Evolutionary conservation across 352 stramenopile species (phyloP).

Genomic region (Halophytophthora polymorphica): DNA sequence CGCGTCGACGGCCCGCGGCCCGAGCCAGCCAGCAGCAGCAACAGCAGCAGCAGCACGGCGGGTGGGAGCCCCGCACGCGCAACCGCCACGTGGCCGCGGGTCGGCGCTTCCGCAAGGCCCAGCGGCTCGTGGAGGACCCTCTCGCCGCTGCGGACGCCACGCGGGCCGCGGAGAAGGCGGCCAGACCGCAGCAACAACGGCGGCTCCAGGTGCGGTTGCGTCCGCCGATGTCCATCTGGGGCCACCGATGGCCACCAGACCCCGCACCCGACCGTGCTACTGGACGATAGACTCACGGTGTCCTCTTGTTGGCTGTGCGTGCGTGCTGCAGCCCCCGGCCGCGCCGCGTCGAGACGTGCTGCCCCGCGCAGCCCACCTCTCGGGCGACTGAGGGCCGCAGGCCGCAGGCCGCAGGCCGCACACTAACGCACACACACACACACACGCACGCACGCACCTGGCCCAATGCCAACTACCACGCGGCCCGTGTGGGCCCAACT

Average conservation of each 20-base stretch:
- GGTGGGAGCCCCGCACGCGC: slow-evolving; percentile 11
- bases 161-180: slow-evolving; percentile 9
- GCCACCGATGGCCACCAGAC: too few relatives aligned
- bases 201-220: too few relatives aligned
- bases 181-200: slow-evolving; percentile 6
- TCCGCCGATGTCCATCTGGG: background rate
- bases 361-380: background rate
- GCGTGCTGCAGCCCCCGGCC: background rate
- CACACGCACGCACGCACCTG: too few relatives aligned
- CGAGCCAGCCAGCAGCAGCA: slow-evolving; percentile 20
- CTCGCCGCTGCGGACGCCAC: slow-evolving; percentile 12
- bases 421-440: too few relatives aligned
- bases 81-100: slow-evolving; percentile 31
- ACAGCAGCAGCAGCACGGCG: slow-evolving; percentile 13
- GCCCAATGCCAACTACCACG: too few relatives aligned
- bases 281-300: too few relatives aligned
- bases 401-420: background rate
- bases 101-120: slow-evolving; percentile 18
- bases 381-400: background rate
- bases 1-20: slow-evolving; percentile 8
- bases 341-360: background rate
- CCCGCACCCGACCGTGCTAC: too few relatives aligned
- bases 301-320: too few relatives aligned
- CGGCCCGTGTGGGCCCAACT: too few relatives aligned
- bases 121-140: slow-evolving; percentile 6